phyloP scores from a whole-genome alignment of 2,329 filamentous ascomycete species.

The Spiromastix sp. region DNA sequence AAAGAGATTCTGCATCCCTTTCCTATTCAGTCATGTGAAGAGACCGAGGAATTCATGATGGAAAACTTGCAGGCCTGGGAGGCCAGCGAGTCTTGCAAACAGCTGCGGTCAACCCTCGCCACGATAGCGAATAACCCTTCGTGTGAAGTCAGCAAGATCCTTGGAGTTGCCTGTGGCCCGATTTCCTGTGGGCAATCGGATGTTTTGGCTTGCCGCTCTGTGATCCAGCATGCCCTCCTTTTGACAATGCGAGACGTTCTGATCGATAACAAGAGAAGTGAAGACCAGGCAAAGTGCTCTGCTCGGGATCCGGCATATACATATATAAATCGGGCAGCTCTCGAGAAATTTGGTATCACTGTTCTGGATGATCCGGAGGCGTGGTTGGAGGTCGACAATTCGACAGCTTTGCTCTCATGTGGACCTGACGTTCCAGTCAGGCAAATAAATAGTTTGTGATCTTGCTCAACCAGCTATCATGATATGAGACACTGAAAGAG shows the following conservation, averaged over 20 bases:
- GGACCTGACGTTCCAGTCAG: conserved; percentile 25
- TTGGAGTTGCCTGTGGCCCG: conserved; percentile 7
- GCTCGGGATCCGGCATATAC: conserved; percentile 20
- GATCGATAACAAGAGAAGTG: conserved; percentile 5
- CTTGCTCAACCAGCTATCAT: conserved; percentile 25
- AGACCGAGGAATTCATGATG: conserved; percentile 1
- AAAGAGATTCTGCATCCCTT: background rate
- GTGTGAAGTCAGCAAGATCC: conserved; percentile 6
- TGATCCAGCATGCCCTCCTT: conserved; percentile 18
- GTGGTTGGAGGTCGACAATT: conserved; percentile 28
- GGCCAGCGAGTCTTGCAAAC: conserved; percentile 4
- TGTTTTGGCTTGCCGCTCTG: background rate
- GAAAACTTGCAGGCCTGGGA: conserved; percentile 3
- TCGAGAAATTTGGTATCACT: conserved; percentile 13
- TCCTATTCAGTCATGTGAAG: background rate
- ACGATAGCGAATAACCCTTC: background rate
- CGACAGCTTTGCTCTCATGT: conserved; percentile 28
- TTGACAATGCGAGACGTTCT: conserved; percentile 13
- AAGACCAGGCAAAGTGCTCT: conserved; percentile 12
- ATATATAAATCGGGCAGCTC: conserved; percentile 11
- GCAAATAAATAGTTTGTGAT: conserved; percentile 31
- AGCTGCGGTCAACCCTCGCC: conserved; percentile 3
- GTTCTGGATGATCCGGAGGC: conserved; percentile 22
- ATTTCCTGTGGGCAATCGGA: background rate
- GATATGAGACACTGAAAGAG: conserved; percentile 19